phyloP scores from a whole-genome alignment of 306 rosid genomes.

The Vigna hirtella region DNA sequence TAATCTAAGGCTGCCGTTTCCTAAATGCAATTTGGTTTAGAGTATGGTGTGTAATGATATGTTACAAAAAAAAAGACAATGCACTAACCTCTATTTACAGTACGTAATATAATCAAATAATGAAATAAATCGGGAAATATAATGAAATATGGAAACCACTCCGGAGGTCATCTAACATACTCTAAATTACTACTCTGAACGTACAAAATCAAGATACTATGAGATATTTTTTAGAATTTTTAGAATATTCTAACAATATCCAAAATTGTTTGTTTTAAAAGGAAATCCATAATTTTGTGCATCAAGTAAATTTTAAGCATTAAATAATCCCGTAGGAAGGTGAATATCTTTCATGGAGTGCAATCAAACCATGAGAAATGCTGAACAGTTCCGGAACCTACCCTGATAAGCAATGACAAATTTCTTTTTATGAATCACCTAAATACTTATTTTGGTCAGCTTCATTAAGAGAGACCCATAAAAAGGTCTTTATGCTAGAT shows the following conservation, averaged over 20 bases:
- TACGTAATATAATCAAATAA: not conserved
- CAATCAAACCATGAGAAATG: not conserved
- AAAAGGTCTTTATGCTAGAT: constrained; percentile 9
- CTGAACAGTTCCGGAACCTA: not conserved
- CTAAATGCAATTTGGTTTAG: constrained; percentile 17
- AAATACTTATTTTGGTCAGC: not conserved
- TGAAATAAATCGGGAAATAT: not conserved
- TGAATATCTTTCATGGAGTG: not conserved
- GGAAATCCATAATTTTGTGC: constrained; percentile 2
- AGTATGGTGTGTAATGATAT: not conserved
- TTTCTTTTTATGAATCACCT: not conserved
- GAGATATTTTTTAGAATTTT: not conserved
- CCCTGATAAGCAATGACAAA: constrained; percentile 7
- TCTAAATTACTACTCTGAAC: not conserved
- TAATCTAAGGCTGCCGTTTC: constrained; percentile 3
- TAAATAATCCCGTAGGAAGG: not conserved
- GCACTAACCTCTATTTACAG: not conserved
- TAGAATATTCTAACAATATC: not conserved
- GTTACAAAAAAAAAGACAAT: not conserved
- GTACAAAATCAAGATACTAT: not conserved
- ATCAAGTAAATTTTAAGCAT: not conserved
- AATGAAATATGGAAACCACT: not conserved
- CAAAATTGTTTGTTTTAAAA: not conserved
- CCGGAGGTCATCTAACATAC: not conserved
- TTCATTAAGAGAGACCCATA: not conserved